Evolutionary conservation across 768 basidiomycete species (phyloP), one percentile per base, ranked within the genome.

Genomic region (Pisolithus sp.): DNA sequence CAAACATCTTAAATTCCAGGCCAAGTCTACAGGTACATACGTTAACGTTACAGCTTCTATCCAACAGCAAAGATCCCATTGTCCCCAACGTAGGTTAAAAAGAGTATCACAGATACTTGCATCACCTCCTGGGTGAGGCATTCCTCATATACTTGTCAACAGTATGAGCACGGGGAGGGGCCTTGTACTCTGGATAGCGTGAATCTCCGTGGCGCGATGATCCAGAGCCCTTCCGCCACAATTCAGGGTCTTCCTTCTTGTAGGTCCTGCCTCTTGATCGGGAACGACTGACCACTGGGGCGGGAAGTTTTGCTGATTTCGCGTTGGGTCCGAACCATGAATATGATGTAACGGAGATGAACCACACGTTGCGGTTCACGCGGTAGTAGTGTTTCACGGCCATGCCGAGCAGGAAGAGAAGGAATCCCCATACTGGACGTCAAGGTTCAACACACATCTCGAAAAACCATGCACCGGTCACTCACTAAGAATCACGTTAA

Each of bases 401-500:
- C 53, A 79, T 68, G 31, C 64, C 63, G 38, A 79, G 68, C 28
- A 79, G 63, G 58, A 79, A 68, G 20, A 75, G 46, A 46, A 78
- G 63, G 64, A 79, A 77, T 36, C 64, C 75, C 70, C 68, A 71
- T 46, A 79, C 79, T 79, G 53, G 24, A 28, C 59, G 73, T 67
- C 46, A 40, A 48, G 51, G 50, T 37, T 28, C 57, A 57, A 60
- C 45, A 50, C 46, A 30, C 24, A 23, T 21, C 12, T 46, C 31
- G 46, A 46, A 44, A 26, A 17, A n/a, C 24, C 8, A 20, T 10
- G 31, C 30, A 20, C 21, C 28, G 18, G 34, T 21, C 6, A 73
- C 84, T 53, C 67, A 85, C 89, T 71, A 4, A 92, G 75, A 40
- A 76, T 74, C 46, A 85, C 81, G 59, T 90, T 91, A 66, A 92